Conservation (phyloP, 345 rosid species). For the Corymbia maculata region DNA sequence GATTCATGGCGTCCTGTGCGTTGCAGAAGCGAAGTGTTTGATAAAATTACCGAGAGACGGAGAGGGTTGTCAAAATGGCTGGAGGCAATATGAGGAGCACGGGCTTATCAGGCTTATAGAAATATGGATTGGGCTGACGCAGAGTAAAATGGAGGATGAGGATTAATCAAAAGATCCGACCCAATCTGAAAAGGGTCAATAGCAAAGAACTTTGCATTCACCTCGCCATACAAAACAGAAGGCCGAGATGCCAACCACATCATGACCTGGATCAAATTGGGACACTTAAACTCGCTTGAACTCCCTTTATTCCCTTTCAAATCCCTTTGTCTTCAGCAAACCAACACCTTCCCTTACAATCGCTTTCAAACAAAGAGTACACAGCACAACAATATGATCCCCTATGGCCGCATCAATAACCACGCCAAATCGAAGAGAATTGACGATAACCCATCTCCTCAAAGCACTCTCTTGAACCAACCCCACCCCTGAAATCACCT, state of each 20-base stretch:
- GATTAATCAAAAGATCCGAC: too few species aligned
- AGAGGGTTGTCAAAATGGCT: too few species aligned
- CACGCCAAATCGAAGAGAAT: constrained; percentile 55
- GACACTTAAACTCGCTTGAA: constrained; percentile 29
- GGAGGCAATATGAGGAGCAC: too few species aligned
- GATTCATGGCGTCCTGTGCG: too few species aligned
- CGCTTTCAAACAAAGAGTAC: constrained; percentile 54
- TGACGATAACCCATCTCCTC: constrained; percentile 44
- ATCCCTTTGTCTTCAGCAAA: constrained; percentile 6
- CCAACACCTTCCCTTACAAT: constrained; percentile 53
- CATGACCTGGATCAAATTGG: constrained; percentile 38
- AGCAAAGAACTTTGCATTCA: constrained; percentile 49
- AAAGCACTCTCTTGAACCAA: constrained; percentile 18
- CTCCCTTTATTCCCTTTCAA: constrained; percentile 6
- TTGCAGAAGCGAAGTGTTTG: too few species aligned
- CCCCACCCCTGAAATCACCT: constrained; percentile 23
- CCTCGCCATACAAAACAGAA: constrained; percentile 62
- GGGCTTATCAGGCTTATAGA: too few species aligned
- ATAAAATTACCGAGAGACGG: too few species aligned
- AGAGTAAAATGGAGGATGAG: too few species aligned
- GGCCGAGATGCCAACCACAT: constrained; percentile 70
- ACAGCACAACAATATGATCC: constrained; percentile 56
- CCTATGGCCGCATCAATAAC: constrained; percentile 58
- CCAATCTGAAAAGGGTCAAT: too few species aligned
- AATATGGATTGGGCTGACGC: too few species aligned